Base-by-base conservation (phyloP, 352 stramenopile genomes). In the Thalassiosira exigua region DNA sequence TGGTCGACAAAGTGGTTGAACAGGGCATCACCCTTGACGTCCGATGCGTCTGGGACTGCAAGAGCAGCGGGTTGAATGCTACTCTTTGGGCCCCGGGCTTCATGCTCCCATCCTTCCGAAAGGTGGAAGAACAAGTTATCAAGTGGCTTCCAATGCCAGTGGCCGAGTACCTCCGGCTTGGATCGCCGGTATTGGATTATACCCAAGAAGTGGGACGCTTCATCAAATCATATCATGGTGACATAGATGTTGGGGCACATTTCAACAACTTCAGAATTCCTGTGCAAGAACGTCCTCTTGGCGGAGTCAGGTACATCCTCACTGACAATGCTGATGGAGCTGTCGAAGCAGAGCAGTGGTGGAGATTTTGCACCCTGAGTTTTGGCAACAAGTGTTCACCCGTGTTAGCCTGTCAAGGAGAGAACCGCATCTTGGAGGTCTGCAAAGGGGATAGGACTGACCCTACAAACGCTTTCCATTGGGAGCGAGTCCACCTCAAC, bases 251-350 rank as follows among this genome's bases (percentile, higher is more conserved):
- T 0, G 61, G 62, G 32, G 24, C 60, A 33, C 56, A 66, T 53
- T 82, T 82, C 65, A 19, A 79, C 29, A 78, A 78, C 22, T 78
- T 61, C 39, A 4, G 1, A 9, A 46, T 27, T 26, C 64, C 66
- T 39, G 3, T 30, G 2, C 58, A 44, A 7, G 72, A 81, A 39
- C 3, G 72, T n/a, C 44, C 50, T 9, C 36, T 48, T 19, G 12
- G 64, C 3, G 72, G 72, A 19, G 64, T 76, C 0, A 17, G 56
- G 22, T 30, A 69, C 9, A 68, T 73, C 36, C 4, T 59, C 11
- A 79, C 70, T 14, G 3, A 17, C 4, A 58, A 66, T 53, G 60
- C 36, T 7, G 7, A 67, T 60, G 51, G 58, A 14, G 39, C 42
- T 1, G 7, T 50, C 21, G 70, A 79, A 33, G 9, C 0, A 7